Evolutionary conservation across 192 early-diverging fungal species (phyloP).

Genomic region (Gamsiella multidivaricata): DNA sequence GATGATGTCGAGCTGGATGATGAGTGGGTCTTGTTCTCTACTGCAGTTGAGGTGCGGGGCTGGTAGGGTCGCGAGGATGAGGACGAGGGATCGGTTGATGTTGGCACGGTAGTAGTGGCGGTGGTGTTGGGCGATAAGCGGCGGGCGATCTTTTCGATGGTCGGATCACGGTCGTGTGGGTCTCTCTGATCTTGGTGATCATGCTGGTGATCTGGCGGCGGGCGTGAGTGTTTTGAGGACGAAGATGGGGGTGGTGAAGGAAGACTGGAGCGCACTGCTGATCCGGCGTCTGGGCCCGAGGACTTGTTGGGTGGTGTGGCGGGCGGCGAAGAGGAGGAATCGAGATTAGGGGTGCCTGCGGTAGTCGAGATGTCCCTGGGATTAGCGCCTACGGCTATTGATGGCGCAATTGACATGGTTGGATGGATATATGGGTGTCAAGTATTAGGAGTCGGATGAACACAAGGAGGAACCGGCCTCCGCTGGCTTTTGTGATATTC

Average conservation of each 20-base stretch:
- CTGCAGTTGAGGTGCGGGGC: not conserved
- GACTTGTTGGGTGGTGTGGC: constrained; percentile 41
- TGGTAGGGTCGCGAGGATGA: too few relatives aligned
- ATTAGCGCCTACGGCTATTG: constrained; percentile 19
- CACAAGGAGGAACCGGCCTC: constrained; percentile 13
- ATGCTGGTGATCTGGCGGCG: not conserved
- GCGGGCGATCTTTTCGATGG: constrained; percentile 25
- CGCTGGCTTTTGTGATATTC: not conserved
- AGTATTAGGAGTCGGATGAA: not conserved
- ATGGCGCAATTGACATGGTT: constrained; percentile 26
- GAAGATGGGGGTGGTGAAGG: constrained; percentile 47
- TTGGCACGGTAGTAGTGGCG: not conserved
- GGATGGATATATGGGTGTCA: not conserved
- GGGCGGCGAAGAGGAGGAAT: constrained; percentile 16
- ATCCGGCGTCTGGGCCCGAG: constrained; percentile 17
- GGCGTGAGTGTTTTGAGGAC: constrained; percentile 22
- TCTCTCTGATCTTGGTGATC: constrained; percentile 10
- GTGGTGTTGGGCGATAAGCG: constrained; percentile 12
- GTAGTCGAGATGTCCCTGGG: constrained; percentile 7
- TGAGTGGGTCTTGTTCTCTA: constrained; percentile 21
- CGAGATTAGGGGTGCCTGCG: not conserved
- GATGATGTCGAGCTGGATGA: constrained; percentile 41
- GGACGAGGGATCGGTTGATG: not conserved
- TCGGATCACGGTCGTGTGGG: not conserved
- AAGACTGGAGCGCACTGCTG: constrained; percentile 20